Evolutionary conservation across 768 basidiomycete species (phyloP).

Genomic region (Coprinopsis cinerea): DNA sequence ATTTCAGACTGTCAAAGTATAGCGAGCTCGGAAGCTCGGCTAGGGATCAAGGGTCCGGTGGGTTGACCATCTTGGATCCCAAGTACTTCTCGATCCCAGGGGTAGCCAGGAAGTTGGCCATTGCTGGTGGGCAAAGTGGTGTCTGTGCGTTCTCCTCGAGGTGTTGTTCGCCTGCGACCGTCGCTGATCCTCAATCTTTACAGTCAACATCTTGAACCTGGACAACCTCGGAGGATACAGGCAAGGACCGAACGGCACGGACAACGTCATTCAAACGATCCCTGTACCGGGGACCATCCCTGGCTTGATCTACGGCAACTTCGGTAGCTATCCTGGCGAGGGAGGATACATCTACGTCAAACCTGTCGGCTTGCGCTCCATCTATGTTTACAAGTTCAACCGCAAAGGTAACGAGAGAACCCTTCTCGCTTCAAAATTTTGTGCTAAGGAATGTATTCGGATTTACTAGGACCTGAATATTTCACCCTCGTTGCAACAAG

Average conservation of each 20-base stretch:
- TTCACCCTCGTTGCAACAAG: constrained; percentile 2
- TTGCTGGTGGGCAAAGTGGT: constrained; percentile 2
- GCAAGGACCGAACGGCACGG: constrained; percentile 1
- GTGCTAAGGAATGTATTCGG: neutral
- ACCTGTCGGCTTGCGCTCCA: neutral
- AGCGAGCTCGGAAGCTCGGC: neutral
- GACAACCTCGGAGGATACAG: constrained; percentile 1
- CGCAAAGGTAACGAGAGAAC: neutral
- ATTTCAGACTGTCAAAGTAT: neutral
- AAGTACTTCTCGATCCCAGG: neutral
- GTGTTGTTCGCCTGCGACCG: neutral
- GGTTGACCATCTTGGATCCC: constrained; percentile 1
- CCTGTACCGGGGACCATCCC: neutral
- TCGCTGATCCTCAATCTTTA: neutral
- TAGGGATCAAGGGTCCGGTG: constrained; percentile 1
- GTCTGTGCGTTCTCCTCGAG: neutral
- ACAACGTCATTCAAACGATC: neutral
- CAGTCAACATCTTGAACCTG: constrained; percentile 1
- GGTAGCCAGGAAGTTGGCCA: neutral
- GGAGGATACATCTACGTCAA: constrained; percentile 2
- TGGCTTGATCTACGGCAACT: constrained; percentile 2
- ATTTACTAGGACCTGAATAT: constrained; percentile 1
- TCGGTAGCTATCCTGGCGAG: neutral
- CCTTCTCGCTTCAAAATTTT: neutral
- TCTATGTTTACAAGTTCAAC: neutral